Conservation (phyloP, 1,284 basidiomycete species). For the Gomphus bonarii region DNA sequence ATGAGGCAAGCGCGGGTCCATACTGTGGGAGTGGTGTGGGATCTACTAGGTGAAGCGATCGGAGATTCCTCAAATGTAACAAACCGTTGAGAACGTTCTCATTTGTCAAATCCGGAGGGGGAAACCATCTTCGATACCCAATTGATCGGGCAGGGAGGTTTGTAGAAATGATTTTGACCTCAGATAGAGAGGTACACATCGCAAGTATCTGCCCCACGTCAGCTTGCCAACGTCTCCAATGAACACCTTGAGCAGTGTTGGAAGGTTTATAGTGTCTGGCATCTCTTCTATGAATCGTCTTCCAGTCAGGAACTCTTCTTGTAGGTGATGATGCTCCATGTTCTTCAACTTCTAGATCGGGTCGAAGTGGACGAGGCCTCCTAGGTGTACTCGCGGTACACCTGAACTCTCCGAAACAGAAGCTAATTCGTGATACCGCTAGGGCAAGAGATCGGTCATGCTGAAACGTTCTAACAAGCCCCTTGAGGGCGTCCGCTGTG, state of each 20-base stretch:
- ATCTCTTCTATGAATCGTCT: background rate
- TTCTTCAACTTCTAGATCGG: background rate
- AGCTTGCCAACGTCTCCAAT: constrained; percentile 13
- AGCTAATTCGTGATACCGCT: constrained; percentile 10
- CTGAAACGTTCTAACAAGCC: constrained; percentile 8
- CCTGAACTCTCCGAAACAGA: constrained; percentile 13
- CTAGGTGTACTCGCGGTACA: constrained; percentile 11
- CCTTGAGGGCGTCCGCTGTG: constrained; percentile 11
- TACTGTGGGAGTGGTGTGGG: constrained; percentile 12
- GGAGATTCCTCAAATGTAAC: constrained; percentile 11
- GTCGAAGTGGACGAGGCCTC: constrained; percentile 5
- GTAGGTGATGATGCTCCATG: background rate
- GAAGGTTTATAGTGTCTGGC: constrained; percentile 9
- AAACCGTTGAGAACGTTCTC: constrained; percentile 12
- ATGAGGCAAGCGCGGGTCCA: constrained; percentile 12
- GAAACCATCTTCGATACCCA: constrained; percentile 9
- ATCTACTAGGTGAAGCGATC: constrained; percentile 10
- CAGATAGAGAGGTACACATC: constrained; percentile 9
- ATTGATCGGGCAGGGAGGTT: background rate
- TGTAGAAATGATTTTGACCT: constrained; percentile 11
- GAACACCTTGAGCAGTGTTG: constrained; percentile 7
- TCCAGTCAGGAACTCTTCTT: background rate
- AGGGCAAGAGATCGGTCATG: constrained; percentile 8
- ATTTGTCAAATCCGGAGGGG: constrained; percentile 10
- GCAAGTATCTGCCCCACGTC: constrained; percentile 8